Conservation (phyloP, 495 filamentous ascomycete species). For the Rostrohypoxylon terebratum region DNA sequence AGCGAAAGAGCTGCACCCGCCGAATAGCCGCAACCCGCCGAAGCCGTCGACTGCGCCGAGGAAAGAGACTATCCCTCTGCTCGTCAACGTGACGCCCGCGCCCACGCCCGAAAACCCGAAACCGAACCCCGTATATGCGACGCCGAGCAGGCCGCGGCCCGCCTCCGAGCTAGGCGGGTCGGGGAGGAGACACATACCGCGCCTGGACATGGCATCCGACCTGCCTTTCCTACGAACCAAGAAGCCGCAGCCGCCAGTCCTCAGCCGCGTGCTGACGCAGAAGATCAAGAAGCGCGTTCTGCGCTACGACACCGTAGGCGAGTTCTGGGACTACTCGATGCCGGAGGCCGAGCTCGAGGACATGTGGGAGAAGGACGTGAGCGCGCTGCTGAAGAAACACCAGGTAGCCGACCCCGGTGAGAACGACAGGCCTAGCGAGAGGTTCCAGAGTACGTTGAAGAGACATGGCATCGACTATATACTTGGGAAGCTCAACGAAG, state of each 20-base stretch:
- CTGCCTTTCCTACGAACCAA: constrained; percentile 77
- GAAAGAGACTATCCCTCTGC: constrained; percentile 46
- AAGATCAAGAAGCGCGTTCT: constrained; percentile 57
- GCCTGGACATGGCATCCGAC: constrained; percentile 66
- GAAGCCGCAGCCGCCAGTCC: constrained; percentile 72
- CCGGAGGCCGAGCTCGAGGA: constrained; percentile 68
- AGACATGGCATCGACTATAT: constrained; percentile 30
- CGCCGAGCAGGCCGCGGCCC: constrained; percentile 59
- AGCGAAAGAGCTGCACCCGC: constrained; percentile 24
- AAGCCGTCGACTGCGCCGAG: constrained; percentile 21
- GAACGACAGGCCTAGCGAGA: neutral
- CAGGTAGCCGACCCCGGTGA: neutral
- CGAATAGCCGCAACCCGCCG: constrained; percentile 24
- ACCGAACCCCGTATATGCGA: constrained; percentile 55
- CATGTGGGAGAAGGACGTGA: constrained; percentile 63
- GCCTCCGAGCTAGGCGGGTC: constrained; percentile 55
- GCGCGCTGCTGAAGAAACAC: constrained; percentile 26
- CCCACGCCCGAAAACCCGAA: constrained; percentile 45
- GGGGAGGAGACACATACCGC: constrained; percentile 69
- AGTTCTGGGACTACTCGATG: constrained; percentile 43
- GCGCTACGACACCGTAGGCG: constrained; percentile 44
- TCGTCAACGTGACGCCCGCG: constrained; percentile 47
- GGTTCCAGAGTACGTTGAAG: constrained; percentile 13
- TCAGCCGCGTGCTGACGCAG: constrained; percentile 68
- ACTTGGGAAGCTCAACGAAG: constrained; percentile 23